Base-by-base conservation (phyloP, 192 early-diverging fungal genomes). In the Coemansia reversa region DNA sequence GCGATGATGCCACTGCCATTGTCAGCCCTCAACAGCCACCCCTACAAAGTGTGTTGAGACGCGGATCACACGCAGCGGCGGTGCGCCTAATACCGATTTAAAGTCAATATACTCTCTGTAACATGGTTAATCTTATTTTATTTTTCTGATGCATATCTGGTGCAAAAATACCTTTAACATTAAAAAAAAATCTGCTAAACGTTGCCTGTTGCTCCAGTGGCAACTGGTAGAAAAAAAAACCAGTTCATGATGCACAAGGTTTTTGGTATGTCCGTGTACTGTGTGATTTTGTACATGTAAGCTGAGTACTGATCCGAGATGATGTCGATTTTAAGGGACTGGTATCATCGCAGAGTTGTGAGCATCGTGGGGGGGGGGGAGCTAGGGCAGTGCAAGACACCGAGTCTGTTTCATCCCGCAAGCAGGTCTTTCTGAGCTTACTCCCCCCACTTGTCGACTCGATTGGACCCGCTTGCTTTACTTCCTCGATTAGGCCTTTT, bases 11-110 rank as follows among this genome's bases (percentile, higher is more conserved):
- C 5, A 8, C n/a, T 2, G 20, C 59, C 2, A 60, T 60, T 60
- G 45, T 50, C 29, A 29, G 39, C 14, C 39, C 59, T 7, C 59
- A 25, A 16, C 48, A 27, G 14, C 25, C n/a, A 29, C 25, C 47
- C 23, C 28, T 50, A 7, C 19, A 42, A 25, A 32, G 42, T n/a
- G 18, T 42, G 9, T 56, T 49, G 3, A 30, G 47, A 52, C 61
- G 39, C 23, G 45, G 60, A 39, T 69, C 67, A 33, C 67, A 62
- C 39, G 39, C 39, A 28, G 54, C 60, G 19, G 67, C 58, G 14
- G 42, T 69, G 29, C 67, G 67, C 7, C 60, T 69, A 24, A 29
- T 62, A 5, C 67, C 52, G 23, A 62, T 62, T 29, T 69, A 62
- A 24, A 20, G 22, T 25, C 20, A 22, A 52, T 52, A 27, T 52